A percentile compares a stretch with the other conserved stretches of the same genome.
phyloP scores from a whole-genome alignment of 257 asterid species.

The Coffea eugenioides region DNA sequence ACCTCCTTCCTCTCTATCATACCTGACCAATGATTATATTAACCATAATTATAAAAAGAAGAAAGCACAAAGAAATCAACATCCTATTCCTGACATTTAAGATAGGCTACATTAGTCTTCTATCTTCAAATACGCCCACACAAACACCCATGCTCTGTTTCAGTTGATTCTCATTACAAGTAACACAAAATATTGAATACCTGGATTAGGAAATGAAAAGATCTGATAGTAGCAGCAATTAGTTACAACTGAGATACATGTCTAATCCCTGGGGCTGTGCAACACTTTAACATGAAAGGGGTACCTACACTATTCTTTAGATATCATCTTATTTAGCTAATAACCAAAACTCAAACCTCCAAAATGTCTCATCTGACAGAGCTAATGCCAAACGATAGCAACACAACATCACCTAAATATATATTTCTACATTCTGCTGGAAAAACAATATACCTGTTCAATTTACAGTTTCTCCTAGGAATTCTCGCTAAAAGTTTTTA shows the following conservation, averaged over 20 bases:
- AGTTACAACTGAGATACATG: not conserved
- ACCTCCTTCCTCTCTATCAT: conserved; percentile 91
- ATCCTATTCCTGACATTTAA: not conserved
- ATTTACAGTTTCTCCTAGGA: not conserved
- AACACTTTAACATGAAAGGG: not conserved
- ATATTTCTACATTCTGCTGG: not conserved
- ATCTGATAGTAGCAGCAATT: conserved; percentile 1
- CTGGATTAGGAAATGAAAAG: not conserved
- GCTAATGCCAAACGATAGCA: not conserved
- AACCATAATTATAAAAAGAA: conserved; percentile 7
- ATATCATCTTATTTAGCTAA: not conserved
- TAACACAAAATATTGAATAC: not conserved
- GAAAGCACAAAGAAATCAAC: conserved; percentile 22
- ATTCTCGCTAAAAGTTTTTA: not conserved
- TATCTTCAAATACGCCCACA: not conserved
- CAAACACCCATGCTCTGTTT: not conserved
- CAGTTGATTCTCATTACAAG: not conserved
- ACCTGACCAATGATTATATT: conserved; percentile 51
- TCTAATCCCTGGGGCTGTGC: not conserved
- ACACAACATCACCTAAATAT: not conserved
- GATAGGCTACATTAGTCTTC: not conserved
- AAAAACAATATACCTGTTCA: not conserved
- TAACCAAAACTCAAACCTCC: not conserved
- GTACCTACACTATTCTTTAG: not conserved
- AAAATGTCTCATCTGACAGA: not conserved